phyloP scores from a whole-genome alignment of 352 stramenopile species.

The Phytopythium aichiense region DNA sequence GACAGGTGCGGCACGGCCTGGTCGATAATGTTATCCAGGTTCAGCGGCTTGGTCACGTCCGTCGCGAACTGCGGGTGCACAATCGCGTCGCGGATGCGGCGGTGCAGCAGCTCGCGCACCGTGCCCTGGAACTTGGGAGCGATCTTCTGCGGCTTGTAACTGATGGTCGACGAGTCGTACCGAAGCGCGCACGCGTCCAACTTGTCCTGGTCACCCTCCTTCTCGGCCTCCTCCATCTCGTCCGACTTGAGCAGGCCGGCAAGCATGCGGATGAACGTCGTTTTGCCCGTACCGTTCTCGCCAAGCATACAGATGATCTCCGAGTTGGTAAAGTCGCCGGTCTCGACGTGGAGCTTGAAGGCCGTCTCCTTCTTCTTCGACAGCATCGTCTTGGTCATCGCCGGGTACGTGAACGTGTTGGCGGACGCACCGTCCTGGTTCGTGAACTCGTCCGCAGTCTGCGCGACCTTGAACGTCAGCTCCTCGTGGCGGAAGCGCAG shows the following conservation, averaged over 20 bases:
- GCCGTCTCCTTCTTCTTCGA: slow-evolving; percentile 90
- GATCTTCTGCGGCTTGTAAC: slow-evolving; percentile 99
- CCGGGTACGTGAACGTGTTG: slow-evolving; percentile 94
- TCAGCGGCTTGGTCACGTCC: slow-evolving; percentile 98
- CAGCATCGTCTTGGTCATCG: slow-evolving; percentile 99
- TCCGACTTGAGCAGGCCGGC: slow-evolving; percentile 98
- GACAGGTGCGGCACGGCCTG: slow-evolving; percentile 98
- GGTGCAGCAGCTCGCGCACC: slow-evolving; percentile 97
- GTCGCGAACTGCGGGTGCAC: slow-evolving; percentile 99
- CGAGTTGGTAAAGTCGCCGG: slow-evolving; percentile 97
- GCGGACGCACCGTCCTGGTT: slow-evolving; percentile 84
- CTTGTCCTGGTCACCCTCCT: slow-evolving; percentile 58
- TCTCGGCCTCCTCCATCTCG: slow-evolving; percentile 89
- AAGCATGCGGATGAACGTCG: slow-evolving; percentile 99
- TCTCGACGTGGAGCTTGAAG: slow-evolving; percentile 98
- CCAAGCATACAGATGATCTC: slow-evolving; percentile 99
- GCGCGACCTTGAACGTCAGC: slow-evolving; percentile 98
- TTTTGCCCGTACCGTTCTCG: slow-evolving; percentile 99
- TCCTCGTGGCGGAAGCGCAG: slow-evolving; percentile 98
- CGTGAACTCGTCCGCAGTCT: slow-evolving; percentile 88
- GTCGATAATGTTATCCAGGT: slow-evolving; percentile 98
- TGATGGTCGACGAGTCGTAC: slow-evolving; percentile 84
- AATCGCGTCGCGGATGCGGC: slow-evolving; percentile 96
- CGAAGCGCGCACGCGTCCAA: slow-evolving; percentile 75
- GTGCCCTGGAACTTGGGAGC: slow-evolving; percentile 92